phyloP scores from a whole-genome alignment of 2,329 filamentous ascomycete species.

The Fusarium austroafricanum region DNA sequence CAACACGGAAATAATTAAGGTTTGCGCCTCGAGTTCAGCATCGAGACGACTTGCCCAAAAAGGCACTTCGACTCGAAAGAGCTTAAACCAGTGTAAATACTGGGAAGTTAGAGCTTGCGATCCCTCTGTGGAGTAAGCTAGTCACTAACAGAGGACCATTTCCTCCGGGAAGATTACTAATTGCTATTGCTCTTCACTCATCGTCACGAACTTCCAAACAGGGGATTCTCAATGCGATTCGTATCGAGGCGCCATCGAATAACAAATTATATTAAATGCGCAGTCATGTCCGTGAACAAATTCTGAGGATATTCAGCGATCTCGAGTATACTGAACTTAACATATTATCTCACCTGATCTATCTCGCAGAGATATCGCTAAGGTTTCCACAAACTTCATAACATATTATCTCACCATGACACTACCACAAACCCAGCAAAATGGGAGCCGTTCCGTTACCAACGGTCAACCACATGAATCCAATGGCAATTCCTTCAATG shows the following conservation, averaged over 20 bases:
- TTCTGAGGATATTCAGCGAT: background rate
- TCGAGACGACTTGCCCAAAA: slow-evolving; percentile 12
- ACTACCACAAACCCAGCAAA: background rate
- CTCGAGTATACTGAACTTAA: no score
- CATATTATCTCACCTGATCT: no score
- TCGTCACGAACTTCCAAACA: background rate
- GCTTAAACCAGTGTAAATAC: background rate
- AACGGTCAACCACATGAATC: background rate
- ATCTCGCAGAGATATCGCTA: no score
- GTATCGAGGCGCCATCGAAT: background rate
- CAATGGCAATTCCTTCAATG: background rate
- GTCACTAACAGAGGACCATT: no score
- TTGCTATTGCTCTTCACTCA: no score
- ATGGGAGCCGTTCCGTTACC: background rate
- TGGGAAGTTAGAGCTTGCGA: no score
- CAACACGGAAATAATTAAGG: background rate
- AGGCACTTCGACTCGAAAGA: background rate
- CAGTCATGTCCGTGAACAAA: background rate
- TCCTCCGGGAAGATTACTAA: no score
- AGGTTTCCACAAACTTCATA: no score
- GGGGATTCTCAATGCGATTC: background rate
- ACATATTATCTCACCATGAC: background rate
- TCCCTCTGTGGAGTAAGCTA: no score
- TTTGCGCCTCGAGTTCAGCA: background rate
- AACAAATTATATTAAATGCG: background rate